A percentile compares a stretch with the other conserved stretches of the same genome.
phyloP scores from a whole-genome alignment of 2,329 filamentous ascomycete genomes.

The Fusarium xyrophilum region DNA sequence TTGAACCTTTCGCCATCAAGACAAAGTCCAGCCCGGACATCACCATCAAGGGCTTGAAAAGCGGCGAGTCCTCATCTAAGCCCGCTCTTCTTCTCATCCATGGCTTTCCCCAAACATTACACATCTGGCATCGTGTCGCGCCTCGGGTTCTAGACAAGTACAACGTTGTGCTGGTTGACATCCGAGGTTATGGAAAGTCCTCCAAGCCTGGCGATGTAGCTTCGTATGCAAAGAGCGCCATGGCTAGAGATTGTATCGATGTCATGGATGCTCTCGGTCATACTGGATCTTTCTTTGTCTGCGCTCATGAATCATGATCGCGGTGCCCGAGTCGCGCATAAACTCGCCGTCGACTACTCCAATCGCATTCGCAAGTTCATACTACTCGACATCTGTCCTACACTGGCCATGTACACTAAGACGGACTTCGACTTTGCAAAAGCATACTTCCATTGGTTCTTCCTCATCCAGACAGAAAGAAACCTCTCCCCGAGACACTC shows the following conservation, averaged over 20 bases:
- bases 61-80: conserved; percentile 43
- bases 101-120: conserved; percentile 60
- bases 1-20: conserved; percentile 49
- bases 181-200: conserved; percentile 60
- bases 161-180: conserved; percentile 55
- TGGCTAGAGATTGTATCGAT: conserved; percentile 55
- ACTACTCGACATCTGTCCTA: conserved; percentile 62
- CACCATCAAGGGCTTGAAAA: conserved; percentile 53
- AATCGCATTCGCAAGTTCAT: conserved; percentile 51
- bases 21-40: conserved; percentile 47
- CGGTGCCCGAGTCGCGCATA: conserved; percentile 62
- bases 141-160: conserved; percentile 49
- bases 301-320: conserved; percentile 67
- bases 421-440: conserved; percentile 53
- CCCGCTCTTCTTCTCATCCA: conserved; percentile 57
- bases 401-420: conserved; percentile 59
- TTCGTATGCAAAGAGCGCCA: conserved; percentile 56
- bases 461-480: conserved; percentile 61
- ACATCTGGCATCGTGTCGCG: conserved; percentile 59
- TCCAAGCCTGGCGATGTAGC: conserved; percentile 51
- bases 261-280: conserved; percentile 55
- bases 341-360: conserved; percentile 57
- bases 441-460: conserved; percentile 66
- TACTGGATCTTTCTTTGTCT: conserved; percentile 52
- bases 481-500: conserved; percentile 59